Evolutionary conservation across 1,284 basidiomycete genomes (phyloP), one percentile per base, ranked within the genome.

Genomic region (Malassezia arunalokei): DNA sequence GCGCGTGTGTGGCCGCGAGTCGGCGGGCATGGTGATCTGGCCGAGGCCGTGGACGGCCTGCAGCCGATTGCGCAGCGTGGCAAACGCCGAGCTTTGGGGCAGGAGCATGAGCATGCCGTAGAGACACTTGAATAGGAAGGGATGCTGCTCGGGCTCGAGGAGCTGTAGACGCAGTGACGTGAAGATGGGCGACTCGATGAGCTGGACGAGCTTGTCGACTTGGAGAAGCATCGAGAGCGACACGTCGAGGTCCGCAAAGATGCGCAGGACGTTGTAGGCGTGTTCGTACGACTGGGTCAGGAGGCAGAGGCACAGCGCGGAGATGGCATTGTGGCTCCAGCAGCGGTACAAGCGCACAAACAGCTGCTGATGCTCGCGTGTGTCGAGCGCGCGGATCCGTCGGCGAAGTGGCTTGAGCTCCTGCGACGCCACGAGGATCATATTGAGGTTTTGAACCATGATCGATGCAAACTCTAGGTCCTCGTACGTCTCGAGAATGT

Each of bases 211-310:
- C 74, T 96, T 96, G 76, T 98, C 94, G 32, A 98, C 85, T 70
- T 99, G 94, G 2, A 99, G 89, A 14, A 98, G 78, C 68, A 98
- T 81, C 24, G 83, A 82, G 3, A 98, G 90, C 0, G 91, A 96
- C 61, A 96, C 86, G 73, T 99, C 94, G 39, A 98, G 78, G 59
- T 91, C 92, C 24, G 56, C 47, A 87, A 99, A 95, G 59, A 96
- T 95, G 53, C 86, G 84, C n/a, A 99, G 78, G 28, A 99, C 78
- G 73, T 92, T 94, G 37, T 88, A 94, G 1, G 94, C 94, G 74
- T 98, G 94, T 72, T 99, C 94, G 67, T 98, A 99, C 4, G 92
- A 91, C 75, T 98, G 94, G 0, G 92, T 90, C 9, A 98, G 78
- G 17, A 99, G 79, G 74, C 94, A 99, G 3, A 99, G 79, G 1